phyloP scores from a whole-genome alignment of 495 filamentous ascomycete genomes.

The Penicillium subrubescens region DNA sequence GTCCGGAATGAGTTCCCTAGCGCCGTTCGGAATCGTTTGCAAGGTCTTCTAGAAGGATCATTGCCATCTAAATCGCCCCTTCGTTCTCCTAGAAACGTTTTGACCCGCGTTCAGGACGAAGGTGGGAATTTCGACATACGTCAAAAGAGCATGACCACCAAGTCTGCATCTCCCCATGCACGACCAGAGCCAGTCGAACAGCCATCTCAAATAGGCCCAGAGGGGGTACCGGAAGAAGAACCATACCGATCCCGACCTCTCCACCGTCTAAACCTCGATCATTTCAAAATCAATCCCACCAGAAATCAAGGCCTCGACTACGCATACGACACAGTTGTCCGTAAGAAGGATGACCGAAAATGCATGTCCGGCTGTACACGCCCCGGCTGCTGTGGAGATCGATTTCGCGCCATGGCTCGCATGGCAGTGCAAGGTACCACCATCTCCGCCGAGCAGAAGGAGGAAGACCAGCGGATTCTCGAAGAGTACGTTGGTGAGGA shows the following conservation, averaged over 20 bases:
- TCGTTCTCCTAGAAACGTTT: neutral
- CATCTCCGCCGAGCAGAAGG: constrained; percentile 26
- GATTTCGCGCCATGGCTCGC: constrained; percentile 67
- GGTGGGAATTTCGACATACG: neutral
- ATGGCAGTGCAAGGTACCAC: constrained; percentile 33
- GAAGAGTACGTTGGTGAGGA: constrained; percentile 69
- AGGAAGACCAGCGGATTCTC: constrained; percentile 59
- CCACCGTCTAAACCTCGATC: constrained; percentile 53
- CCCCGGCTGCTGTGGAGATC: constrained; percentile 73
- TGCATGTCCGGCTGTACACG: constrained; percentile 79
- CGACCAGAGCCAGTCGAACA: neutral
- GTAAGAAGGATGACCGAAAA: constrained; percentile 70
- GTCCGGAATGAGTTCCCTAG: neutral
- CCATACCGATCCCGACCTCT: constrained; percentile 56
- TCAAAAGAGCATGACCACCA: neutral
- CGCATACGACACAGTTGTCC: constrained; percentile 75
- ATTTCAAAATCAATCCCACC: constrained; percentile 85
- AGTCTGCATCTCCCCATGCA: neutral
- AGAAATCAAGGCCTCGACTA: constrained; percentile 72
- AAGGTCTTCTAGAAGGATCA: constrained; percentile 39
- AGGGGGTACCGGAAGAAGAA: constrained; percentile 36
- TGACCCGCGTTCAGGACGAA: neutral
- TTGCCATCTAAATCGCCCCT: constrained; percentile 33
- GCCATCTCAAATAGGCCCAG: constrained; percentile 3
- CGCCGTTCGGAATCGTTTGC: constrained; percentile 29